Evolutionary conservation across 805 yeast genomes (phyloP).

Genomic region (Lipomyces spencermartinsiae): DNA sequence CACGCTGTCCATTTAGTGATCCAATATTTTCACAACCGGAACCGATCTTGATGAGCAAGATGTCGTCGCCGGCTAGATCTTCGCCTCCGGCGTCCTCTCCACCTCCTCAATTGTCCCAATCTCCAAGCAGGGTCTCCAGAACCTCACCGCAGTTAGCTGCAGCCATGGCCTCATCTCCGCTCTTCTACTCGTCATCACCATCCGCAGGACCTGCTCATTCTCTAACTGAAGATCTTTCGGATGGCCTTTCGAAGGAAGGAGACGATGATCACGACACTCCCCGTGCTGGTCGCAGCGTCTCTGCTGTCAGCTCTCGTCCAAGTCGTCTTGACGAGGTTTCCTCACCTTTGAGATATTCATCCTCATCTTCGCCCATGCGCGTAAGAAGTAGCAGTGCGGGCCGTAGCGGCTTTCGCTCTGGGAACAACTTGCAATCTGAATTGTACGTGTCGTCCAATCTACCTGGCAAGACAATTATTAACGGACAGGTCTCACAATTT

Average conservation of each 20-base stretch:
- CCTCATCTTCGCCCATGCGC: conserved; percentile 32
- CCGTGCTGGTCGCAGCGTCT: conserved; percentile 11
- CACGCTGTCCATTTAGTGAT: not conserved
- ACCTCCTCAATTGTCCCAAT: conserved; percentile 1
- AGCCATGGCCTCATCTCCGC: conserved; percentile 26
- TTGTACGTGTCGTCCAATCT: conserved; percentile 15
- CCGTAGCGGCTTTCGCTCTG: conserved; percentile 12
- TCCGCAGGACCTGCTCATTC: conserved; percentile 15
- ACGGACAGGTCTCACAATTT: conserved; percentile 19
- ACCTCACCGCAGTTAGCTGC: not conserved
- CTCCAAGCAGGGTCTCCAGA: conserved; percentile 6
- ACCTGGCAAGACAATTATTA: not conserved
- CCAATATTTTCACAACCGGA: not conserved
- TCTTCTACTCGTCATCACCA: conserved; percentile 30
- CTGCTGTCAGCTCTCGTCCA: conserved; percentile 11
- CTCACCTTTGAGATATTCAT: conserved; percentile 34
- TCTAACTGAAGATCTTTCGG: not conserved
- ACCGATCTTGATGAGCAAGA: not conserved
- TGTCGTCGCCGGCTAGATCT: conserved; percentile 6
- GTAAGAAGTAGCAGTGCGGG: conserved; percentile 23
- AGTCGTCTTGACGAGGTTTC: conserved; percentile 32
- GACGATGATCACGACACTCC: conserved; percentile 22
- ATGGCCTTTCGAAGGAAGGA: not conserved
- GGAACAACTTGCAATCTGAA: conserved; percentile 27
- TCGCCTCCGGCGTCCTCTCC: conserved; percentile 23